Evolutionary conservation across 257 asterid genomes (phyloP).

Genomic region (Solanum piurae): DNA sequence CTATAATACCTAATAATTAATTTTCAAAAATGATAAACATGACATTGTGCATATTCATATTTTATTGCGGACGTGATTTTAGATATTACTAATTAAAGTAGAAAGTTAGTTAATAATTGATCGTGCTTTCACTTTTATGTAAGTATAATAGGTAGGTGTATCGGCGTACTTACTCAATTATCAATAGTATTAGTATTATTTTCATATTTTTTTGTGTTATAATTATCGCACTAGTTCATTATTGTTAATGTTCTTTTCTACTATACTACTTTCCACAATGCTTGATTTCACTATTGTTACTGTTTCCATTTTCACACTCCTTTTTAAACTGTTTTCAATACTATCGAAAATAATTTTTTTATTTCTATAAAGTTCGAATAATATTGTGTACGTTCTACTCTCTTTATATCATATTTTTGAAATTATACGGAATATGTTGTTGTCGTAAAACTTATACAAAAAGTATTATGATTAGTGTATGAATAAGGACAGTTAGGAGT

Average conservation of each 20-base stretch:
- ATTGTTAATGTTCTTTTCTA: no score
- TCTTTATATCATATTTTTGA: fast-evolving
- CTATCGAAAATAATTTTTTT: no score
- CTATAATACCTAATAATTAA: not conserved
- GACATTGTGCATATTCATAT: not conserved
- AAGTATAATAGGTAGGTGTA: not conserved
- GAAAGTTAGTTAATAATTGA: not conserved
- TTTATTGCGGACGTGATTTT: no score
- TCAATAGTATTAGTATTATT: not conserved
- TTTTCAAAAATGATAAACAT: no score
- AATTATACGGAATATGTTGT: no score
- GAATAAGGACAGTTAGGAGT: not conserved
- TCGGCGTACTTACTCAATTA: not conserved
- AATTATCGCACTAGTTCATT: no score
- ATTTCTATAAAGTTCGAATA: no score
- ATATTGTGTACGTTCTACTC: fast-evolving
- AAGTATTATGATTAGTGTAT: not conserved
- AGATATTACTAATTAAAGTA: no score
- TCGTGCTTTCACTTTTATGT: fast-evolving
- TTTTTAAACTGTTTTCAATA: no score
- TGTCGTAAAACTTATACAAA: no score
- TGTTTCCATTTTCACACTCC: no score
- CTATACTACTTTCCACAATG: not conserved
- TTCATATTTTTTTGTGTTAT: not conserved
- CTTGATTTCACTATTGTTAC: not conserved